Evolutionary conservation across 345 rosid species (phyloP).

Genomic region (Brassica carinata): DNA sequence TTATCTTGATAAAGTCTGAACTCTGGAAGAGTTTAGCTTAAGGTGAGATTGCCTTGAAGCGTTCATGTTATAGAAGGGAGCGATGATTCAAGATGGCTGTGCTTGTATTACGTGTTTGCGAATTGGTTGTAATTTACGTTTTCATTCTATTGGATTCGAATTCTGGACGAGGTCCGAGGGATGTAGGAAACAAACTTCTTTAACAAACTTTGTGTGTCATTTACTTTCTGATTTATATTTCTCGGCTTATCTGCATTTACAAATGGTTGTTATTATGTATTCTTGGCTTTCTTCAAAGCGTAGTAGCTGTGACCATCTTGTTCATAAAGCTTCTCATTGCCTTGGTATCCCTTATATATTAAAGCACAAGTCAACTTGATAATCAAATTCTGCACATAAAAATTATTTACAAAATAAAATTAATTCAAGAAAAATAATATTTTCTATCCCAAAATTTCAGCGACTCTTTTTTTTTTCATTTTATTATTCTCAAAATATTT

Average conservation of each 20-base stretch:
- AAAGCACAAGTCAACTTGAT: not conserved
- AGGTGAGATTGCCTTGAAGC: too few species aligned
- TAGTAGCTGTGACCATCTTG: not conserved
- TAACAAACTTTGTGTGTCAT: too few species aligned
- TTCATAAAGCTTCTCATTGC: not conserved
- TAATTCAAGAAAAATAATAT: not conserved
- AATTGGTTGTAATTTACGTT: too few species aligned
- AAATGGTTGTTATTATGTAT: not conserved
- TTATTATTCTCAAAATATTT: not conserved
- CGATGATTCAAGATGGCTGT: too few species aligned
- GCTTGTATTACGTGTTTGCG: too few species aligned
- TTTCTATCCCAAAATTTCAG: not conserved
- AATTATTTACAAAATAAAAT: not conserved
- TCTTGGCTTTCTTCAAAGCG: not conserved
- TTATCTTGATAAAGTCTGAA: not conserved
- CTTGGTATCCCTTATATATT: not conserved
- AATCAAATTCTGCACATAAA: not conserved
- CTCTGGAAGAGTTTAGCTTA: too few species aligned
- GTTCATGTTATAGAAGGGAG: too few species aligned
- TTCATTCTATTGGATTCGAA: too few species aligned
- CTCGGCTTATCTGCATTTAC: too few species aligned
- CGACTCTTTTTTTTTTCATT: not conserved
- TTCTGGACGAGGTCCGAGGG: too few species aligned
- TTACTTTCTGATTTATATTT: too few species aligned
- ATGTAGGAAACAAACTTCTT: too few species aligned